Evolutionary conservation across 257 asterid genomes (phyloP).

Genomic region (Avicennia marina): DNA sequence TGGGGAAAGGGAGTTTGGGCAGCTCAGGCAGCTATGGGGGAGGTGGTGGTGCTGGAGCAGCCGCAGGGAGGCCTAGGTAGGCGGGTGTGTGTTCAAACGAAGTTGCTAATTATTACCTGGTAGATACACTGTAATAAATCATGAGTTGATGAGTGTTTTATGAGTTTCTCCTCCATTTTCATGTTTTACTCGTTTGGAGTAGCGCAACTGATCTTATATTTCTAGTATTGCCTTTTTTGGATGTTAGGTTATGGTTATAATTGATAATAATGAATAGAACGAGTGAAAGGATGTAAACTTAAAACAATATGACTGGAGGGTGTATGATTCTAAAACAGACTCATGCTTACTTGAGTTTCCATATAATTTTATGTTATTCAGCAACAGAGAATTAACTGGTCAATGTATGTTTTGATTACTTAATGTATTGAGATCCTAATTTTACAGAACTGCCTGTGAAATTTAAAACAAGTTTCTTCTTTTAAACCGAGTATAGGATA

Average conservation of each 20-base stretch:
- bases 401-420: not conserved
- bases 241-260: not conserved
- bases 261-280: constrained; percentile 17
- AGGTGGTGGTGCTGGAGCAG: constrained; percentile 24
- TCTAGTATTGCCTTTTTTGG: not conserved
- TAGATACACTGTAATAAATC: constrained; percentile 10
- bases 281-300: constrained; percentile 24
- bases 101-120: constrained; percentile 12
- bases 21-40: constrained; percentile 28
- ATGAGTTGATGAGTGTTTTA: constrained; percentile 18
- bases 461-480: not conserved
- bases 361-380: not conserved
- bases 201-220: constrained; percentile 10
- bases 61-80: constrained; percentile 43
- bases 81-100: not conserved
- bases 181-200: constrained; percentile 6
- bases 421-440: not conserved
- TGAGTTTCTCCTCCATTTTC: constrained; percentile 5
- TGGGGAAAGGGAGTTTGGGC: constrained; percentile 28
- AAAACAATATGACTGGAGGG: constrained; percentile 14
- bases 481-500: too few species aligned
- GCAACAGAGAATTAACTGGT: not conserved
- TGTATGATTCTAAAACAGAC: constrained; percentile 15
- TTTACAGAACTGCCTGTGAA: not conserved
- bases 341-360: constrained; percentile 7